A percentile compares a stretch with the other conserved stretches of the same genome.
phyloP scores from a whole-genome alignment of 2,329 filamentous ascomycete genomes.

The Penicillium sp. region DNA sequence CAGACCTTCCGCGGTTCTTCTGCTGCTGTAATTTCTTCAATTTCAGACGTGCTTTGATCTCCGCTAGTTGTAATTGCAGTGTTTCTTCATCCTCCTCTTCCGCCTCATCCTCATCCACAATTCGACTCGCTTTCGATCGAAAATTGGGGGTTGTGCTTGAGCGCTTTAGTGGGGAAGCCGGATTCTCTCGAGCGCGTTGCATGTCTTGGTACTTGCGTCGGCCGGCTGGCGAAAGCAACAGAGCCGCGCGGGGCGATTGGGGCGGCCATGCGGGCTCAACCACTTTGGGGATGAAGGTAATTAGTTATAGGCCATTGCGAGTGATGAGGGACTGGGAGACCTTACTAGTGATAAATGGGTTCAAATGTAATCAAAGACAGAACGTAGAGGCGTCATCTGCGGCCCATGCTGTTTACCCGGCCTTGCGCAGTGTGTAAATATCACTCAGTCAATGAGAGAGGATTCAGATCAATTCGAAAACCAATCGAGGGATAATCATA shows the following conservation, averaged over 20 bases:
- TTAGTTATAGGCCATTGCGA: constrained; percentile 3
- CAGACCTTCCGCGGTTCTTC: constrained; percentile 45
- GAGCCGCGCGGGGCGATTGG: constrained; percentile 58
- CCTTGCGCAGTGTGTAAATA: not conserved
- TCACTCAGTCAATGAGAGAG: too few species aligned
- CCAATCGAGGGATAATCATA: not conserved
- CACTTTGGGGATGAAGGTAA: constrained; percentile 28
- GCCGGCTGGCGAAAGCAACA: constrained; percentile 70
- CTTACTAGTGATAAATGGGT: constrained; percentile 3
- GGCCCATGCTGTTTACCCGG: constrained; percentile 11
- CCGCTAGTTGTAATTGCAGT: constrained; percentile 76
- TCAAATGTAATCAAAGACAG: constrained; percentile 9
- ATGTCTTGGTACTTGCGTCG: constrained; percentile 69
- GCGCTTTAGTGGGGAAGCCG: constrained; percentile 61
- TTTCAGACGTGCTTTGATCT: constrained; percentile 82
- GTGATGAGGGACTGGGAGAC: not conserved
- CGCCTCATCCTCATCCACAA: constrained; percentile 48
- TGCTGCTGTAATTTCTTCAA: constrained; percentile 78
- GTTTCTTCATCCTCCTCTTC: constrained; percentile 85
- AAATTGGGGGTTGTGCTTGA: constrained; percentile 43
- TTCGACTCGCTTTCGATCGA: constrained; percentile 31
- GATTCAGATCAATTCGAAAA: not conserved
- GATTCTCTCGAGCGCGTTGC: constrained; percentile 63
- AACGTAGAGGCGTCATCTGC: constrained; percentile 19
- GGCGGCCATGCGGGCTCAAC: constrained; percentile 57